Evolutionary conservation across 768 basidiomycete species (phyloP), one percentile per base, ranked within the genome.

Genomic region (Lepiota venenata): DNA sequence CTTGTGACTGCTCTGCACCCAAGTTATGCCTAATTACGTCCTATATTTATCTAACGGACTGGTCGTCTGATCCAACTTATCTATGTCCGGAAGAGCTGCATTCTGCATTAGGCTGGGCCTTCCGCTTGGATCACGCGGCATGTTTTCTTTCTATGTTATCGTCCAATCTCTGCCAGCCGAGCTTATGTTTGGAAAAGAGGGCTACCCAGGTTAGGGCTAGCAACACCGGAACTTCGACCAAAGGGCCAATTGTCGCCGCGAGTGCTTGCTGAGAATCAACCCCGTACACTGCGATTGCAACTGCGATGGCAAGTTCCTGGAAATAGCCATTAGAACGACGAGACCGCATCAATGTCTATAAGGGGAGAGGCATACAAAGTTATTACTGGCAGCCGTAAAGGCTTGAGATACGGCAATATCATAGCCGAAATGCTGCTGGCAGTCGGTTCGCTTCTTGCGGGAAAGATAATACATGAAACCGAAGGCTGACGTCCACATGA

Each of bases 271-370:
- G 83, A 0, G 88, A 90, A 4, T 82, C 76, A 4, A 87, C 82
- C 2, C 92, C 91, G 66, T 84, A 93, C 0, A 86, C 81, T 0
- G 88, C 84, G 39, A 91, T 85, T 2, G 84, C 78, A 0, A 93
- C 85, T 0, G 92, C 91, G 50, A 93, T 93, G 0, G 91, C 89
- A 0, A 93, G 76, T 71, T 93, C 89, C 79, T 87, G 62, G 10
- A 56, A 25, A 25, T 37, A 38, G 21, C 40, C 25, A 18, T 18
- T 35, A 11, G 16, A 36, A 2, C 4, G 7, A 1, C 29, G 21
- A 21, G 16, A 27, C 70, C 80, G 63, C 44, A 87, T 85, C 56
- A 88, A 87, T 61, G 32, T 7, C 32, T 35, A 4, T 9, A 29
- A 4, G 4, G 20, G 2, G 32, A 22, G 25, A n/a, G 29, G 70